Evolutionary conservation across 345 rosid genomes (phyloP).

Genomic region (Pseudoturritis turrita): DNA sequence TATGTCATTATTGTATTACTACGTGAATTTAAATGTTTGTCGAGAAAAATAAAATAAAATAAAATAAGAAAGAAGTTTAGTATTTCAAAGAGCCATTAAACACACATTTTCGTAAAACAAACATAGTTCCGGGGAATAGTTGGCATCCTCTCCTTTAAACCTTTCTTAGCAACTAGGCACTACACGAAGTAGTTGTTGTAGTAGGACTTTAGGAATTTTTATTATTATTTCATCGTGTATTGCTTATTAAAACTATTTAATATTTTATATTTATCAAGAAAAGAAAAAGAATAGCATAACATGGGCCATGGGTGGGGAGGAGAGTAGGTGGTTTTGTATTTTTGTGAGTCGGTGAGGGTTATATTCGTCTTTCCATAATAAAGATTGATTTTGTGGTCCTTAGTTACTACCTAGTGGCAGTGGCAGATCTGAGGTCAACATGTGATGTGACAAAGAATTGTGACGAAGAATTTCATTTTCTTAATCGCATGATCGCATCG

Average conservation of each 20-base stretch:
- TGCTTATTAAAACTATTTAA: neutral
- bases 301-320: neutral
- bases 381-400: slow-evolving; percentile 18
- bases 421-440: slow-evolving; percentile 15
- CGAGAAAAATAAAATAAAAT: neutral
- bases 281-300: neutral
- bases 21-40: neutral
- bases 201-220: neutral
- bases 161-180: neutral
- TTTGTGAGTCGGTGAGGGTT: slow-evolving; percentile 30
- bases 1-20: neutral
- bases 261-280: neutral
- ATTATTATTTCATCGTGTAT: neutral
- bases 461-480: no score
- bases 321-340: slow-evolving; percentile 29
- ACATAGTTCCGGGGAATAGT: neutral
- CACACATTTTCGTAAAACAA: neutral
- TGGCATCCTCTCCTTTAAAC: neutral
- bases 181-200: neutral
- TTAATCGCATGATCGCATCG: neutral
- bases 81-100: neutral
- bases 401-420: neutral
- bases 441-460: neutral
- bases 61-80: neutral
- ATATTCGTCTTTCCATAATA: neutral